These are phyloP conservation scores for Plasmodium blacklocki DNA, from an alignment of 169 alveolate genomes.

Conservation along the genomic window DNA sequence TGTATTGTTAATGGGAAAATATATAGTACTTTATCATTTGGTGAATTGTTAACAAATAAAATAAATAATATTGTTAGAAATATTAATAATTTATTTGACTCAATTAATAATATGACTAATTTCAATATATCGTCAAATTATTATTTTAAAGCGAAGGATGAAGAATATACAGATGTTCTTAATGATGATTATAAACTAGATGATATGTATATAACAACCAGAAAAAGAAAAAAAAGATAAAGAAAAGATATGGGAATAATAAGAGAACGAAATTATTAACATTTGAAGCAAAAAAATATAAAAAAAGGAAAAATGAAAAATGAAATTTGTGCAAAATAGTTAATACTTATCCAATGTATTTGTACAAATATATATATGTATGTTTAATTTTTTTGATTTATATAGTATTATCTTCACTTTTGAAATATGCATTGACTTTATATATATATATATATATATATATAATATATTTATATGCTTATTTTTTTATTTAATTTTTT, in stretches of 20 bases:
- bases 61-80: slow-evolving; percentile 53
- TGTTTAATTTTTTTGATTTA: too few species aligned
- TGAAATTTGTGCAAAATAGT: too few species aligned
- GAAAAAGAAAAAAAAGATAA: slow-evolving; percentile 35
- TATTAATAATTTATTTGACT: slow-evolving; percentile 53
- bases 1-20: slow-evolving; percentile 73
- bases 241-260: too few species aligned
- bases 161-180: slow-evolving; percentile 2
- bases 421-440: too few species aligned
- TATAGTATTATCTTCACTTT: too few species aligned
- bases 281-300: not conserved
- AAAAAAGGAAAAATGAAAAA: not conserved
- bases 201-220: slow-evolving; percentile 45
- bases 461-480: too few species aligned
- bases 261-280: too few species aligned
- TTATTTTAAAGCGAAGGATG: slow-evolving; percentile 34
- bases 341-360: too few species aligned
- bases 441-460: too few species aligned
- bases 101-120: slow-evolving; percentile 54
- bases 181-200: slow-evolving; percentile 25
- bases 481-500: too few species aligned
- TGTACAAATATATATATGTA: too few species aligned
- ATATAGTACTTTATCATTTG: slow-evolving; percentile 60
- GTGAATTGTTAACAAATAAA: slow-evolving; percentile 68
- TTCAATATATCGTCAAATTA: slow-evolving; percentile 69